Percentiles rank a stretch among this genome's conserved stretches.
Evolutionary conservation across 768 basidiomycete genomes (phyloP).

Genomic region (Lactarius psammicola): DNA sequence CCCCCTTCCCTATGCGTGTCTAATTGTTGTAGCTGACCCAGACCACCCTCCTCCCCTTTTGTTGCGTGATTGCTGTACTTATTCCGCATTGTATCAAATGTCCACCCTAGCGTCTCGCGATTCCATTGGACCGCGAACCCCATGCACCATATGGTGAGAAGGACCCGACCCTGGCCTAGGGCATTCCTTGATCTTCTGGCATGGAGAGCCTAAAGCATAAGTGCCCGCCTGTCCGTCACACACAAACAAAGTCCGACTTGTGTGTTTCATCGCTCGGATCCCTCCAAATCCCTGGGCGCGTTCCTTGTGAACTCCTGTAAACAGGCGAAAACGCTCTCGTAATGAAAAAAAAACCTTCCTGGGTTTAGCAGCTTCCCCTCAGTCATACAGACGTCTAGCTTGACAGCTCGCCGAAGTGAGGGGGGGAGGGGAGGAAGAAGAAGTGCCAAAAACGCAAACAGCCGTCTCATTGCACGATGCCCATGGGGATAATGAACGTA

Average conservation of each 20-base stretch:
- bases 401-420: background rate
- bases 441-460: background rate
- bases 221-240: background rate
- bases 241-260: background rate
- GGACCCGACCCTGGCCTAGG: background rate
- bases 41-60: conserved; percentile 10
- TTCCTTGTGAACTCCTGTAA: background rate
- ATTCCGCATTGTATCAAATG: conserved; percentile 34
- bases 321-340: background rate
- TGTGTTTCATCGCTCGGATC: background rate
- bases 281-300: background rate
- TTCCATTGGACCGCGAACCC: conserved; percentile 5
- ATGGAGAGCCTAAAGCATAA: background rate
- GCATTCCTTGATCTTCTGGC: background rate
- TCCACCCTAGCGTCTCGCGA: conserved; percentile 3
- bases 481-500: conserved; percentile 4
- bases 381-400: background rate
- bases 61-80: conserved; percentile 37
- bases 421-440: background rate
- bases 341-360: background rate
- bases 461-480: background rate
- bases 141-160: background rate
- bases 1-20: conserved; percentile 5
- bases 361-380: background rate
- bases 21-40: conserved; percentile 28